Evolutionary conservation across 768 basidiomycete species (phyloP).

Genomic region (Termitomyces sp.): DNA sequence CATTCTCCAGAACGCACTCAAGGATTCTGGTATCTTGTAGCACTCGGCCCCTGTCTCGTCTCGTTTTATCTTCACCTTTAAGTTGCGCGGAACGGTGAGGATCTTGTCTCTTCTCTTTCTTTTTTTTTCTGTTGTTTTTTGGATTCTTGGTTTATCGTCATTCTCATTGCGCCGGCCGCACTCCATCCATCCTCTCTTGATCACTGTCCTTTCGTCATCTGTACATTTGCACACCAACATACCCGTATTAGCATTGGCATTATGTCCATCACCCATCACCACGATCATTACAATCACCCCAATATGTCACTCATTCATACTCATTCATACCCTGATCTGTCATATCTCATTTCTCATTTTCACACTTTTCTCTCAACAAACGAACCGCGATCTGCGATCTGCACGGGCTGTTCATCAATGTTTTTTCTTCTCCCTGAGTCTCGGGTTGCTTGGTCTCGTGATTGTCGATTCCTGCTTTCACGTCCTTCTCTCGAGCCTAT

Average conservation of each 20-base stretch:
- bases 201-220: neutral
- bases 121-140: neutral
- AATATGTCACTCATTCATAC: neutral
- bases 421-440: neutral
- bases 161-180: neutral
- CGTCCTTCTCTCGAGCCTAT: too few relatives aligned
- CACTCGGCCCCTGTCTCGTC: neutral
- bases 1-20: constrained; percentile 18
- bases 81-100: constrained; percentile 3
- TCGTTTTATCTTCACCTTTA: neutral
- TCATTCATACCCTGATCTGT: neutral
- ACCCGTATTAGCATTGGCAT: neutral
- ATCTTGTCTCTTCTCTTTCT: neutral
- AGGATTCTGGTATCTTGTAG: constrained; percentile 17
- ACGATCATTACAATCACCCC: neutral
- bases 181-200: neutral
- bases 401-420: neutral
- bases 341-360: too few relatives aligned
- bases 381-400: neutral
- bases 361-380: neutral
- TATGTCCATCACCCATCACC: neutral
- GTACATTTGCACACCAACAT: neutral
- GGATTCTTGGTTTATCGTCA: neutral
- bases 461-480: neutral
- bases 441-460: neutral